These are phyloP conservation scores for Lophiotrema nucula DNA, from an alignment of 495 filamentous ascomycete species.

Conservation along the genomic window DNA sequence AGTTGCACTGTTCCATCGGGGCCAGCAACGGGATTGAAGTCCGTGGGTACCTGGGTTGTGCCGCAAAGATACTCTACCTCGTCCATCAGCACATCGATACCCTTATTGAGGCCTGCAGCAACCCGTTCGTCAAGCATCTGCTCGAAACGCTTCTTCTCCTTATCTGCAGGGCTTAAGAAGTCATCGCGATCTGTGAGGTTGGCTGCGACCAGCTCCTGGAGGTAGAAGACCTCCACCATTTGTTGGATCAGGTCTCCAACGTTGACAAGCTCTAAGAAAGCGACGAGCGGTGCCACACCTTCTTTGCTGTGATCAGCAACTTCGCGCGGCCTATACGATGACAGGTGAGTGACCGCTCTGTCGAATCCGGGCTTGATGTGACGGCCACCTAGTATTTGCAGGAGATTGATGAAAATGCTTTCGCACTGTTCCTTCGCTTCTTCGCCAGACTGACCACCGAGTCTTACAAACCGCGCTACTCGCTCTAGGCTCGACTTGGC, in stretches of 20 bases:
- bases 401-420: constrained; percentile 78
- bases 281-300: constrained; percentile 88
- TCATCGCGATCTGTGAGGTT: constrained; percentile 89
- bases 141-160: constrained; percentile 98
- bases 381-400: constrained; percentile 78
- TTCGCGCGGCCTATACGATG: constrained; percentile 86
- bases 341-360: constrained; percentile 86
- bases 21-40: constrained; percentile 77
- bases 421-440: constrained; percentile 90
- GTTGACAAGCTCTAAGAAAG: constrained; percentile 95
- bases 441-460: constrained; percentile 74
- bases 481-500: constrained; percentile 91
- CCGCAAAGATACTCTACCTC: constrained; percentile 95
- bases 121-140: constrained; percentile 98
- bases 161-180: constrained; percentile 84
- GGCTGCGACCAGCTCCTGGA: constrained; percentile 80
- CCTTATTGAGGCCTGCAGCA: constrained; percentile 91
- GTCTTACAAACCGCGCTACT: constrained; percentile 72
- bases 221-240: constrained; percentile 99
- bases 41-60: constrained; percentile 78
- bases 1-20: constrained; percentile 40
- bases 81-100: constrained; percentile 97
- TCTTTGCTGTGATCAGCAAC: constrained; percentile 66
- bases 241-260: constrained; percentile 97
- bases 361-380: constrained; percentile 91